A percentile compares a stretch with the other conserved stretches of the same genome.
These are phyloP conservation scores for Pouteria glomerata DNA, from an alignment of 148 eudicot genomes.

Conservation along the genomic window DNA sequence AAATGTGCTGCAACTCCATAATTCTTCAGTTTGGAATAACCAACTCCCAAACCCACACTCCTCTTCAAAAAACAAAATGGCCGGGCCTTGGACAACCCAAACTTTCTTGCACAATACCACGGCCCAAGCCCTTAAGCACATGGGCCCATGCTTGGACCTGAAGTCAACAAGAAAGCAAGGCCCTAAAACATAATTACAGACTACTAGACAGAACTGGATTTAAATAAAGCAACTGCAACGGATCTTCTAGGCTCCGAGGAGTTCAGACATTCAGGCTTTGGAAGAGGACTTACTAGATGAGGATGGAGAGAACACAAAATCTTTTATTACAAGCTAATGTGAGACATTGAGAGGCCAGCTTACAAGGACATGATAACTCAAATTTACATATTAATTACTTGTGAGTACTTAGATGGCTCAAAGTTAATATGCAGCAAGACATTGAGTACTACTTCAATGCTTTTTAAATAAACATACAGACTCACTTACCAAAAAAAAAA, in stretches of 20 bases:
- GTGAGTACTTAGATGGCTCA: background rate
- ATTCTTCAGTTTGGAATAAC: background rate
- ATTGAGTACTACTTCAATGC: background rate
- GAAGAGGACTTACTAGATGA: background rate
- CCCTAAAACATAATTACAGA: background rate
- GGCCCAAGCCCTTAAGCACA: conserved; percentile 1
- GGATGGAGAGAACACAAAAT: background rate
- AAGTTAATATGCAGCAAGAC: background rate
- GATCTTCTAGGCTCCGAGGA: background rate
- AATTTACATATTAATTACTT: background rate
- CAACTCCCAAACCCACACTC: no score
- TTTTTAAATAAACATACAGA: background rate
- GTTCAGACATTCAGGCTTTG: background rate
- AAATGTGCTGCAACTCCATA: background rate
- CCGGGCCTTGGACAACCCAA: conserved; percentile 5
- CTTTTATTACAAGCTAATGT: background rate
- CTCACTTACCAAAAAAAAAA: background rate
- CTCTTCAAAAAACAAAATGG: background rate
- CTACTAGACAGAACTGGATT: background rate
- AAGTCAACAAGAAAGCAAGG: background rate
- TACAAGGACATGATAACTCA: conserved; percentile 1
- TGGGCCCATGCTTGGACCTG: conserved; percentile 5
- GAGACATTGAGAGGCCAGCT: background rate
- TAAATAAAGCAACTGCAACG: no score
- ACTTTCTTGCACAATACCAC: background rate